Percentiles rank a stretch among this genome's conserved stretches.
phyloP scores from a whole-genome alignment of 495 filamentous ascomycete genomes.

The Podospora anserina region DNA sequence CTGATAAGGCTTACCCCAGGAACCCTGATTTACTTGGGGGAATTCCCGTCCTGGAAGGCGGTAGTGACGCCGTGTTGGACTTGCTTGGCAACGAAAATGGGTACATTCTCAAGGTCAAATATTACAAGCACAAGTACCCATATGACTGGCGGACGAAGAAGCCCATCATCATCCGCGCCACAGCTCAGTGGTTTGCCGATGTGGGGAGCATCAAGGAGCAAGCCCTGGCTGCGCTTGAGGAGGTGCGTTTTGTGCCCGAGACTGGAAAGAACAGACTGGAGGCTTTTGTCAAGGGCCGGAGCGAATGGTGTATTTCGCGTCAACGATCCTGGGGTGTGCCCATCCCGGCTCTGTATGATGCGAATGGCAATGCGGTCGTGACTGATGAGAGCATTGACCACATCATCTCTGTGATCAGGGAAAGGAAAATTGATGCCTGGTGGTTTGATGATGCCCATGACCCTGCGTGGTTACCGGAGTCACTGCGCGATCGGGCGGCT shows the following conservation, averaged over 20 bases:
- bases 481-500: slow-evolving; percentile 42
- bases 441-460: slow-evolving; percentile 80
- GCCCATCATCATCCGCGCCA: slow-evolving; percentile 86
- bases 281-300: slow-evolving; percentile 80
- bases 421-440: slow-evolving; percentile 84
- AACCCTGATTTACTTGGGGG: slow-evolving; percentile 56
- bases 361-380: slow-evolving; percentile 66
- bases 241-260: slow-evolving; percentile 75
- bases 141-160: slow-evolving; percentile 96
- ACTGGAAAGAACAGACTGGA: slow-evolving; percentile 67
- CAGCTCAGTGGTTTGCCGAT: slow-evolving; percentile 96
- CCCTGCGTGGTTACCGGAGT: slow-evolving; percentile 65
- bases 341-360: slow-evolving; percentile 84
- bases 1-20: slow-evolving; percentile 65
- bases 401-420: slow-evolving; percentile 73
- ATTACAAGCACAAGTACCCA: slow-evolving; percentile 86
- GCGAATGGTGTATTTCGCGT: slow-evolving; percentile 98
- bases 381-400: slow-evolving; percentile 77
- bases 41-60: slow-evolving; percentile 50
- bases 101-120: slow-evolving; percentile 61
- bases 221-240: slow-evolving; percentile 63
- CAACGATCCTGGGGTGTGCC: slow-evolving; percentile 96
- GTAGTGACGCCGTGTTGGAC: slow-evolving; percentile 65
- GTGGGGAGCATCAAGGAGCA: slow-evolving; percentile 72
- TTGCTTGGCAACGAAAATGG: slow-evolving; percentile 43